Evolutionary conservation across 2,329 filamentous ascomycete genomes (phyloP).

Genomic region (Aspergillus caelatus): DNA sequence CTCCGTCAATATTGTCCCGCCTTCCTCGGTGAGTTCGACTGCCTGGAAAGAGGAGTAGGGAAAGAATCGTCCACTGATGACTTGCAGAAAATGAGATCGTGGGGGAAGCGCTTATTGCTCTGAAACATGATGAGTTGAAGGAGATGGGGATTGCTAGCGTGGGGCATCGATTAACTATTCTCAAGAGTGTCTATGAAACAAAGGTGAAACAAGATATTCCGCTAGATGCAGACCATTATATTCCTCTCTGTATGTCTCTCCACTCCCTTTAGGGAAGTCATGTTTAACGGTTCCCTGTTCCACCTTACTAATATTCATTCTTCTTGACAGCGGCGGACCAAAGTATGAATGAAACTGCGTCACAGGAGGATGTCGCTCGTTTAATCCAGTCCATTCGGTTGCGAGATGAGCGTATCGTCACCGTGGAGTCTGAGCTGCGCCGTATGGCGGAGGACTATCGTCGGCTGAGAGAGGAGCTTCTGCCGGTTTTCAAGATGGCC

Average conservation of each 20-base stretch:
- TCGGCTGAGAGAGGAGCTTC: slow-evolving; percentile 83
- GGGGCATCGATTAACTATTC: slow-evolving; percentile 88
- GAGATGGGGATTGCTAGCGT: slow-evolving; percentile 93
- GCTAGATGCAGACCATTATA: slow-evolving; percentile 89
- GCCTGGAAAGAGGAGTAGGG: background rate
- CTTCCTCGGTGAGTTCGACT: slow-evolving; percentile 72
- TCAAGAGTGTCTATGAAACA: slow-evolving; percentile 94
- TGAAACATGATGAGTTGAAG: slow-evolving; percentile 91
- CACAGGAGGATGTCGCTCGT: slow-evolving; percentile 88
- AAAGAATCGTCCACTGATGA: slow-evolving; percentile 8
- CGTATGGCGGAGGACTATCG: slow-evolving; percentile 86
- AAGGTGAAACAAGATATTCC: slow-evolving; percentile 93
- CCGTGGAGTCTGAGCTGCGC: slow-evolving; percentile 80
- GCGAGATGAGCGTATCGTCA: slow-evolving; percentile 85
- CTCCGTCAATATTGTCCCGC: slow-evolving; percentile 79
- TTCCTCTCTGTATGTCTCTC: slow-evolving; percentile 76
- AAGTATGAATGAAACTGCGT: slow-evolving; percentile 83
- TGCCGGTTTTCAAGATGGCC: slow-evolving; percentile 84
- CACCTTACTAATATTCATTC: slow-evolving; percentile 12
- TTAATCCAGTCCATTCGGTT: slow-evolving; percentile 87
- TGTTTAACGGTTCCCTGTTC: slow-evolving; percentile 12
- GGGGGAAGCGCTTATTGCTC: slow-evolving; percentile 83
- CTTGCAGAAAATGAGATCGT: slow-evolving; percentile 87
- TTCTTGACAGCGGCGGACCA: slow-evolving; percentile 77
- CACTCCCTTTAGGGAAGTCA: background rate